Evolutionary conservation across 768 basidiomycete genomes (phyloP).

Genomic region (Lyophyllum atratum): DNA sequence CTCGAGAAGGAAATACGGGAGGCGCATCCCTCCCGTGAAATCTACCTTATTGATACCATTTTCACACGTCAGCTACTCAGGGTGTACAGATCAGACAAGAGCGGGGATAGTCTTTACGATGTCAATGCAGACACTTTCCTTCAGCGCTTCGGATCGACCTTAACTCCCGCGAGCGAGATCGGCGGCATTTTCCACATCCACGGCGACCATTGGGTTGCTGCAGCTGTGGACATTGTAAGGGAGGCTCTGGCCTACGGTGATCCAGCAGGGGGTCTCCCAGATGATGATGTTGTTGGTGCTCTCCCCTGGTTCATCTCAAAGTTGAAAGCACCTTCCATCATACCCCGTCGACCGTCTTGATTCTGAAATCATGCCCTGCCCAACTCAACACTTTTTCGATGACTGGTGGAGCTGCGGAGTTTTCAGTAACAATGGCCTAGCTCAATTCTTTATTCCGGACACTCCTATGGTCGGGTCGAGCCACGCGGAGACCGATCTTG

Average conservation of each 20-base stretch:
- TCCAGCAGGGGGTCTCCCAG: conserved; percentile 4
- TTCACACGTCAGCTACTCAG: not conserved
- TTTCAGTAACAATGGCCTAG: not conserved
- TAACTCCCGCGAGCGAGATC: not conserved
- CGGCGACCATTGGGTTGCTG: conserved; percentile 22
- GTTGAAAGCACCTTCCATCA: conserved; percentile 10
- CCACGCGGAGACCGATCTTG: not conserved
- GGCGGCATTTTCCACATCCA: conserved; percentile 19
- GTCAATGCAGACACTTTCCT: not conserved
- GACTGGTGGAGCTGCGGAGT: not conserved
- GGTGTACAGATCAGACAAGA: not conserved
- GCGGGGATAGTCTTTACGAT: not conserved
- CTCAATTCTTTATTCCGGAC: not conserved
- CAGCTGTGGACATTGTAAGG: conserved; percentile 4
- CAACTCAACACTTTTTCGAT: not conserved
- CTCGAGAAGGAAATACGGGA: not conserved
- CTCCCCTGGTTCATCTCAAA: conserved; percentile 14
- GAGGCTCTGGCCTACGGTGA: conserved; percentile 18
- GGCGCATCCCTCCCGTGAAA: not conserved
- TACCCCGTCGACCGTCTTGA: not conserved
- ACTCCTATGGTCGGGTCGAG: not conserved
- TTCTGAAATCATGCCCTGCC: not conserved
- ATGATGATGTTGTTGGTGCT: conserved; percentile 1
- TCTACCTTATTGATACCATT: conserved; percentile 12
- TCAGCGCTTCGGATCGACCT: conserved; percentile 6